These are phyloP conservation scores for Geum urbanum DNA, from an alignment of 306 rosid species.

Conservation along the genomic window DNA sequence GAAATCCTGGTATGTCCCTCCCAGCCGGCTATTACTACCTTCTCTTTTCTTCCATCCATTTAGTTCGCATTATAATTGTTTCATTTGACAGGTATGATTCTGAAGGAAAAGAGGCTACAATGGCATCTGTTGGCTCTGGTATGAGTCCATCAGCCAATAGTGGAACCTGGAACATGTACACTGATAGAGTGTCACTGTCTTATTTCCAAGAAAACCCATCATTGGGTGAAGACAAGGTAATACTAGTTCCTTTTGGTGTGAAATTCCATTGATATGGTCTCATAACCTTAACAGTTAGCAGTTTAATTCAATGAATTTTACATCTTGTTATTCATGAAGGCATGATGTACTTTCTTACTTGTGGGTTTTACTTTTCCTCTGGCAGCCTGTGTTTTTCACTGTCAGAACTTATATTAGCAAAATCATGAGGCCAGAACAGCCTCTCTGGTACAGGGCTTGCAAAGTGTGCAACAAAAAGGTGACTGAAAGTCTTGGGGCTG, in stretches of 20 bases:
- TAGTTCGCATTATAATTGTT: not conserved
- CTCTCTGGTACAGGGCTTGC: slow-evolving; percentile 94
- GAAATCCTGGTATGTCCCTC: slow-evolving; percentile 58
- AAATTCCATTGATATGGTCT: not conserved
- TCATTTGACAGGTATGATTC: slow-evolving; percentile 56
- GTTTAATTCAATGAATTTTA: not conserved
- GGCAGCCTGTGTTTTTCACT: slow-evolving; percentile 70
- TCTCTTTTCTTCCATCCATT: not conserved
- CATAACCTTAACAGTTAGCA: not conserved
- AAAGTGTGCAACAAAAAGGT: slow-evolving; percentile 85
- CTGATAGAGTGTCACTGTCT: slow-evolving; percentile 61
- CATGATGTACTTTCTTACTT: not conserved
- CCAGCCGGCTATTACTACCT: not conserved
- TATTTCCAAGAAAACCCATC: slow-evolving; percentile 51
- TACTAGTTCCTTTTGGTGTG: not conserved
- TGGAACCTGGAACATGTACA: slow-evolving; percentile 62
- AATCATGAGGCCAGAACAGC: slow-evolving; percentile 66
- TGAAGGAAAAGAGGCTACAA: slow-evolving; percentile 69
- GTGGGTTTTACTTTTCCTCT: slow-evolving; percentile 16
- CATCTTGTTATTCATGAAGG: no score
- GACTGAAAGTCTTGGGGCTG: slow-evolving; percentile 63
- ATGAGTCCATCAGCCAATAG: slow-evolving; percentile 40
- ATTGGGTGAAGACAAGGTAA: slow-evolving; percentile 80
- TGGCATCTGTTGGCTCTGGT: slow-evolving; percentile 63
- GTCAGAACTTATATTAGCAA: slow-evolving; percentile 58